Percentiles rank a stretch among this genome's conserved stretches.
Evolutionary conservation across 352 stramenopile species (phyloP).

Genomic region (Phytopythium montanum): DNA sequence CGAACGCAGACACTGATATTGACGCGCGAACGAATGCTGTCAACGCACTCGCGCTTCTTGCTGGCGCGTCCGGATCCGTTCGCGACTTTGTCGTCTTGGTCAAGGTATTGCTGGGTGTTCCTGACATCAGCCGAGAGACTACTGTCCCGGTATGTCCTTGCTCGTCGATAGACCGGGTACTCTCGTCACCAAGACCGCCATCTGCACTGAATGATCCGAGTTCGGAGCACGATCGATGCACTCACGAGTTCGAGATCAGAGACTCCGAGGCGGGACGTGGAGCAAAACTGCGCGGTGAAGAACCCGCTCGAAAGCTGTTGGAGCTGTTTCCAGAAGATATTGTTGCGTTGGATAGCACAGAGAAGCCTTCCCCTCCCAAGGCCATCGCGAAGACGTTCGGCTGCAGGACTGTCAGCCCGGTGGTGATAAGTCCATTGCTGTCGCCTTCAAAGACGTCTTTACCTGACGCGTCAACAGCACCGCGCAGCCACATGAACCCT

Average conservation of each 20-base stretch:
- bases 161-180: neutral
- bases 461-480: neutral
- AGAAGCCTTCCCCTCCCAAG: conserved; percentile 2
- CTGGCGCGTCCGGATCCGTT: conserved; percentile 42
- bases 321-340: neutral
- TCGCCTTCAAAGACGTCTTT: neutral
- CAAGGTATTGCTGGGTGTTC: conserved; percentile 44
- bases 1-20: conserved; percentile 25
- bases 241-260: neutral
- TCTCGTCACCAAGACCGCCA: neutral
- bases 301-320: neutral
- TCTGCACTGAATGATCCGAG: neutral
- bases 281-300: neutral
- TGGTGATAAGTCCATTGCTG: neutral
- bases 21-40: conserved; percentile 43
- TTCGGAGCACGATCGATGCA: neutral
- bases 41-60: conserved; percentile 51
- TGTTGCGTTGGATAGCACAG: neutral
- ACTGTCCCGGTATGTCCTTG: neutral
- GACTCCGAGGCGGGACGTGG: neutral
- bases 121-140: conserved; percentile 5
- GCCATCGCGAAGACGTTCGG: neutral
- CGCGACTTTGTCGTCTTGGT: conserved; percentile 56
- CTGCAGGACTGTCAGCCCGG: neutral
- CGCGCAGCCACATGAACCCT: neutral